phyloP scores from a whole-genome alignment of 2,329 filamentous ascomycete species.

The Chrysosphaeria jannelii region DNA sequence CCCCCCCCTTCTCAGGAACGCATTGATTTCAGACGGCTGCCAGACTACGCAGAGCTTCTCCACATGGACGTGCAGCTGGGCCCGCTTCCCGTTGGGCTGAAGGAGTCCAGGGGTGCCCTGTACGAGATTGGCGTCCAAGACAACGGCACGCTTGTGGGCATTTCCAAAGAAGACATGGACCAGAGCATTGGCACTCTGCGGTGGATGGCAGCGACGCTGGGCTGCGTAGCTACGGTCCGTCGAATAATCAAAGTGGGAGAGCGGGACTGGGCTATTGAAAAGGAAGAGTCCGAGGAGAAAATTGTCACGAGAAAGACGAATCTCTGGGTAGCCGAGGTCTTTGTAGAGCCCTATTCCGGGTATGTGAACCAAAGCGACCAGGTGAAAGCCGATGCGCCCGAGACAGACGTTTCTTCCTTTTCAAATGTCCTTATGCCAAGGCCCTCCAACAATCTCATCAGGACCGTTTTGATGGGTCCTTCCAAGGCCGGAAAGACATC shows the following conservation, averaged over 20 bases:
- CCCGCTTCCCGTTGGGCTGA: slow-evolving; percentile 45
- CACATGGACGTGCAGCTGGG: slow-evolving; percentile 16
- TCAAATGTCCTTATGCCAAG: slow-evolving; percentile 12
- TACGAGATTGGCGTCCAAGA: slow-evolving; percentile 95
- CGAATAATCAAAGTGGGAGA: slow-evolving; percentile 62
- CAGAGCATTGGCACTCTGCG: slow-evolving; percentile 66
- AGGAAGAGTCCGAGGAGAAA: too few relatives aligned
- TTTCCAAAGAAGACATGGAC: slow-evolving; percentile 72
- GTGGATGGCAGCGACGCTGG: slow-evolving; percentile 76
- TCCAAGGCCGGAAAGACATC: slow-evolving; percentile 85
- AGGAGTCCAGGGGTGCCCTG: slow-evolving; percentile 74
- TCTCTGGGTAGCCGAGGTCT: slow-evolving; percentile 69
- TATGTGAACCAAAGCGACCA: too few relatives aligned
- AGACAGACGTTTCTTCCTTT: too few relatives aligned
- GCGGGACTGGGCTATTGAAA: slow-evolving; percentile 50
- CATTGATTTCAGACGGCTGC: slow-evolving; percentile 37
- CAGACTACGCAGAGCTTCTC: slow-evolving; percentile 24
- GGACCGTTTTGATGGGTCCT: slow-evolving; percentile 64
- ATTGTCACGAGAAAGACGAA: too few relatives aligned
- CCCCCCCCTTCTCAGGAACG: slow-evolving; percentile 40
- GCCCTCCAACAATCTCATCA: slow-evolving; percentile 38
- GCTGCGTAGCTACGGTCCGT: slow-evolving; percentile 56
- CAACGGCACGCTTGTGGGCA: slow-evolving; percentile 66
- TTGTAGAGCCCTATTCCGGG: slow-evolving; percentile 37
- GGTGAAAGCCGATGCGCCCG: too few relatives aligned